A percentile compares a stretch with the other conserved stretches of the same genome.
These are phyloP conservation scores for Angophora floribunda DNA, from an alignment of 345 rosid species.

Conservation along the genomic window DNA sequence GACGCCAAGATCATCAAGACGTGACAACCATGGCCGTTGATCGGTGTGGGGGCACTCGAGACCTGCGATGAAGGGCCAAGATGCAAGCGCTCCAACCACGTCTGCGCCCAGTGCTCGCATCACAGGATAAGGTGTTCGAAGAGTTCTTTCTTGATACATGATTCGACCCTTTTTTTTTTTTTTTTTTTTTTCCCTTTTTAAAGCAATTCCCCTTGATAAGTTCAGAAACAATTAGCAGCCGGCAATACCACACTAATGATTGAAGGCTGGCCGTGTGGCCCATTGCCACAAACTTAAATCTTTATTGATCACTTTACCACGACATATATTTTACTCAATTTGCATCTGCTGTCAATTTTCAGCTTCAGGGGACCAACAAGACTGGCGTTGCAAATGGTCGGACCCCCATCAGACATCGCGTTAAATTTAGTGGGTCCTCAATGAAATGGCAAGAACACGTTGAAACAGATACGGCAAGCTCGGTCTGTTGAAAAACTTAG, in stretches of 20 bases:
- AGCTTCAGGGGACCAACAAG: not conserved
- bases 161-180: not conserved
- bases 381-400: not conserved
- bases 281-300: not conserved
- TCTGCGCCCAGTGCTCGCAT: not conserved
- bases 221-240: not conserved
- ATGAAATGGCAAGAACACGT: not conserved
- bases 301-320: not conserved
- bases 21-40: not conserved
- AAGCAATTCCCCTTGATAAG: not conserved
- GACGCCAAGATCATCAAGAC: not conserved
- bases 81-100: not conserved
- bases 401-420: not conserved
- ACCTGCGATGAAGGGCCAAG: not conserved
- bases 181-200: not conserved
- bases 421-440: not conserved
- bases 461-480: not conserved
- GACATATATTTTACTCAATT: not conserved
- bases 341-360: not conserved
- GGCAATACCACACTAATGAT: not conserved
- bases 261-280: not conserved
- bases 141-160: not conserved
- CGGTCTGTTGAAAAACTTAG: not conserved
- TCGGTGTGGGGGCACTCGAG: not conserved
- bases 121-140: not conserved